These are phyloP conservation scores for Aspergillus pseudonomiae DNA, from an alignment of 2,329 filamentous ascomycete genomes.

Conservation along the genomic window DNA sequence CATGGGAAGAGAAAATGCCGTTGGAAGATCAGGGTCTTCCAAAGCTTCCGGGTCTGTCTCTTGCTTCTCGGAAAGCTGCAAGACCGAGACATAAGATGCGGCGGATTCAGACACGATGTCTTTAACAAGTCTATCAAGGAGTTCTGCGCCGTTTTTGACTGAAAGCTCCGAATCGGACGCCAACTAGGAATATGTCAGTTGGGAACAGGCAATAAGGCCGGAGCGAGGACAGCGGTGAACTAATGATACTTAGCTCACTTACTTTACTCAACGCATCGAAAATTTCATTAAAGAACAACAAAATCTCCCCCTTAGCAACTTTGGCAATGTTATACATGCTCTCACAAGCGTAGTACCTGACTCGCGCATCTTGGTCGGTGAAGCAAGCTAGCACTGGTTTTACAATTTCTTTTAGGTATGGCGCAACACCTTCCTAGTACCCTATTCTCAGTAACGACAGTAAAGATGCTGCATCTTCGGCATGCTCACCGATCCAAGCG, in stretches of 20 bases:
- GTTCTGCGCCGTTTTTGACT: constrained; percentile 95
- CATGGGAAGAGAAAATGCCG: constrained; percentile 84
- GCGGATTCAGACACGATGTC: constrained; percentile 96
- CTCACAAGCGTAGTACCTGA: constrained; percentile 97
- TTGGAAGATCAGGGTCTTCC: constrained; percentile 61
- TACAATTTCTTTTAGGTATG: constrained; percentile 90
- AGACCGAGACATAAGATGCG: constrained; percentile 87
- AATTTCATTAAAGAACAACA: constrained; percentile 97
- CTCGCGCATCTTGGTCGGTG: constrained; percentile 94
- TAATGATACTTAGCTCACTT: constrained; percentile 28
- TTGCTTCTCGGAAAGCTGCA: constrained; percentile 65
- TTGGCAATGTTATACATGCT: constrained; percentile 99
- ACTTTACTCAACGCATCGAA: constrained; percentile 98
- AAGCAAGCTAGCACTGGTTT: constrained; percentile 97
- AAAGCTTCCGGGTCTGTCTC: constrained; percentile 44
- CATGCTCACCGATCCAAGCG: constrained; percentile 79
- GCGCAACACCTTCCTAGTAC: constrained; percentile 74
- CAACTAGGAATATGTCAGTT: constrained; percentile 59
- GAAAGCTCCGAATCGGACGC: constrained; percentile 95
- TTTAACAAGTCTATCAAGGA: constrained; percentile 91
- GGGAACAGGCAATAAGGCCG: constrained; percentile 7
- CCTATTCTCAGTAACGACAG: constrained; percentile 11
- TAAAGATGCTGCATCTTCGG: not conserved
- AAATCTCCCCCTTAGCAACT: constrained; percentile 95
- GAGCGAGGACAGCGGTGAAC: not conserved